Base-by-base conservation (phyloP, 805 yeast species). In the Wickerhamiella azyma region DNA sequence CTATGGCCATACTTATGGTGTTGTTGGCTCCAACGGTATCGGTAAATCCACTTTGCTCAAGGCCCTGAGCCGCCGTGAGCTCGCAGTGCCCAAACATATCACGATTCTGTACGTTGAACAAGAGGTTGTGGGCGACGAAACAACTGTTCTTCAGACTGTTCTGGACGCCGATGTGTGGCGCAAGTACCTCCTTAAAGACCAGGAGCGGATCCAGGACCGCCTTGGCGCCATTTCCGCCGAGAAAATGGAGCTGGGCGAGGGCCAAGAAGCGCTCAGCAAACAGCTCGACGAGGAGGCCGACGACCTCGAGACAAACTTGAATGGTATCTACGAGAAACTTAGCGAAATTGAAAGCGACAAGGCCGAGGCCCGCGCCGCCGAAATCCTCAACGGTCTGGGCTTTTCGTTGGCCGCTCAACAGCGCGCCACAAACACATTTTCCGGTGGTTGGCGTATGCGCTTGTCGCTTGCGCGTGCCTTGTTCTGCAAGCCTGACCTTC, bases 401-500 rank as follows among this genome's bases (percentile, higher is more conserved):
- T 92, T 92, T 70, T 79, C 94, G 40, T 75, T 76, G 52, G 94
- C 82, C 57, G 75, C 96, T 5, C 98, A 92, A 63, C 66, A 70
- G 40, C 71, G 71, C 52, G 79, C 95, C 28, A 86, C 97, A 5
- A 89, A 85, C 53, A 74, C 86, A 24, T 92, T 92, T 63, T 86
- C 96, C 45, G 99, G 99, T 76, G 99, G 99, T 78, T 92, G 98
- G 98, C 81, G 98, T 75, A 92, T 92, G 98, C 83, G 98, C 71
- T 74, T 92, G 53, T 84, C 96, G n/a, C 73, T 92, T 50, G 98
- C 98, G 3, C 78, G 98, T 67, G 98, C 98, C 0, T 73, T 92
- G 61, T 92, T 92, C 73, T 89, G 96, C 74, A 81, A 85, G 61
- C 98, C 98, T 0, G 98, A 92, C 64, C 70, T 92, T 53, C 70